Base-by-base conservation (phyloP, 345 rosid species). In the Punica granatum region DNA sequence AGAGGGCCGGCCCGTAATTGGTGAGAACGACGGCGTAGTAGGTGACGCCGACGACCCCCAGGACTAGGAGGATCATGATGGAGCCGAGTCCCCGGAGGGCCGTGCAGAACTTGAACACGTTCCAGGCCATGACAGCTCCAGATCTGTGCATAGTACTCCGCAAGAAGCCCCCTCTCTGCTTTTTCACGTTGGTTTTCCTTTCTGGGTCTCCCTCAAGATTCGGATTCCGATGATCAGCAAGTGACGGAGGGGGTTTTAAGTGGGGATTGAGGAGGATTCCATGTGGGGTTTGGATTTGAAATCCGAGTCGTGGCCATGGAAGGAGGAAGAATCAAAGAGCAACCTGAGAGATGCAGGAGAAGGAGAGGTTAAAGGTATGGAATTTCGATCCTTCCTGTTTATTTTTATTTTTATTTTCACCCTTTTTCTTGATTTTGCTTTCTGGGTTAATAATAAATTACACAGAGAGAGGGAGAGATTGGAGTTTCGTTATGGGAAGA, bases 91-190 rank as follows among this genome's bases (percentile, higher is more conserved):
- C 97, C 25, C 98, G 81, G 60, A 92, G 75, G 67, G 96, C 97
- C 18, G 98, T 92, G 72, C 99, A 94, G 73, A 94, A 92, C 72
- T 81, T 89, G 86, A 94, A 94, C 64, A 94, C 98, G 81, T 94
- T 92, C 99, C 99, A 94, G 34, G 99, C 99, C 99, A 94, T 94
- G 65, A 85, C 70, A 69, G 84, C 87, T 43, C 97, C 96, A 77
- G 98, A 90, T 90, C 96, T 91, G 76, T 89, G 96, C 98, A 90
- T 93, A 75, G 60, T 81, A 72, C 48, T n/a, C 61, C 15, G 13
- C 33, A 56, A 56, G 16, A 26, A 30, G 33, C 61, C 26, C 61
- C 11, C 8, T 30, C 3, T 13, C 9, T 30, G 19, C 49, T 13
- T 16, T 33, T 28, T 14, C 5, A 37, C 41, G n/a, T n/a, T n/a